Evolutionary conservation across 148 eudicot genomes (phyloP).

Genomic region (Spergularia bocconei): DNA sequence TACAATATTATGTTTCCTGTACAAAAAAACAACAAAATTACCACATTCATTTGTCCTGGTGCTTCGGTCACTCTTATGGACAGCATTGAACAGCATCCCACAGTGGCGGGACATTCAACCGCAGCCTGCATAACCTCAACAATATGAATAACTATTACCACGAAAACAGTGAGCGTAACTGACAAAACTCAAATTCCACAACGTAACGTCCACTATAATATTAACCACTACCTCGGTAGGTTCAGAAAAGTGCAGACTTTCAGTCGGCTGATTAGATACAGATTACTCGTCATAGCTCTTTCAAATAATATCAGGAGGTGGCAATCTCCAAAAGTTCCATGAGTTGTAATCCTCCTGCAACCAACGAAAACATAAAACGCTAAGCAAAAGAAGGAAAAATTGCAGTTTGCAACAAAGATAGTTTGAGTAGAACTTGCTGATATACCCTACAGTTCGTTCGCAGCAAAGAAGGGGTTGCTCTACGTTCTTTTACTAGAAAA

Average conservation of each 20-base stretch:
- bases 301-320: constrained; percentile 44
- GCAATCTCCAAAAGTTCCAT: constrained; percentile 92
- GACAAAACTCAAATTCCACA: neutral
- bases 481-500: no score
- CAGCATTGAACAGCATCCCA: neutral
- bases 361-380: constrained; percentile 4
- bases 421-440: neutral
- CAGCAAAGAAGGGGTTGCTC: no score
- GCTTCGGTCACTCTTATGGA: neutral
- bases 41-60: neutral
- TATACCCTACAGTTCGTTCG: neutral
- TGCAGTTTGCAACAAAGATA: neutral
- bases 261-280: neutral
- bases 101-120: neutral
- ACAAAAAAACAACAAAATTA: neutral
- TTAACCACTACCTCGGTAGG: constrained; percentile 11
- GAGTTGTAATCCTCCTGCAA: constrained; percentile 82
- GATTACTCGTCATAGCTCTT: neutral
- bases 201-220: neutral
- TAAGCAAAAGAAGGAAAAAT: neutral
- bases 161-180: neutral
- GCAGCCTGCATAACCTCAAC: constrained; percentile 6
- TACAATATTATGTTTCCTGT: neutral
- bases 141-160: neutral
- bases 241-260: neutral